These are phyloP conservation scores for Cystobasidium tubakii DNA, from an alignment of 768 basidiomycete genomes.

Conservation along the genomic window DNA sequence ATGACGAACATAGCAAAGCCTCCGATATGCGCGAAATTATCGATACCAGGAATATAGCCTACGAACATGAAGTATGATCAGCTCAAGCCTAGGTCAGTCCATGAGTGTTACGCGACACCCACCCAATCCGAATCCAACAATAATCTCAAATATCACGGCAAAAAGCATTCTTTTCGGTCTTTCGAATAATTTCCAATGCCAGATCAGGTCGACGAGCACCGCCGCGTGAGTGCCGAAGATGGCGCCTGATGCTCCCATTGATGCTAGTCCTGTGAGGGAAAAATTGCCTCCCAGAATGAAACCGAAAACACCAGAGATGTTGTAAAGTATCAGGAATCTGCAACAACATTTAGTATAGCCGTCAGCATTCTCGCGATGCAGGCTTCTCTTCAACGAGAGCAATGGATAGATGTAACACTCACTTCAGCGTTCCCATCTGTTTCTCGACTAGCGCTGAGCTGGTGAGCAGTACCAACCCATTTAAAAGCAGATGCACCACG, in stretches of 20 bases:
- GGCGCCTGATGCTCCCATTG: conserved; percentile 85
- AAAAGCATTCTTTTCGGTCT: conserved; percentile 74
- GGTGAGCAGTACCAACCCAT: conserved; percentile 78
- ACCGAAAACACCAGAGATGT: conserved; percentile 89
- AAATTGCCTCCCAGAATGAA: conserved; percentile 71
- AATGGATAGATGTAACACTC: conserved; percentile 31
- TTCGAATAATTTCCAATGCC: conserved; percentile 86
- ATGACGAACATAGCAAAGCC: conserved; percentile 56
- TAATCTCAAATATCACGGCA: conserved; percentile 77
- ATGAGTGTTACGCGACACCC: no score
- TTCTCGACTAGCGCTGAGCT: conserved; percentile 53
- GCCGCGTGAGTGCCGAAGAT: conserved; percentile 45
- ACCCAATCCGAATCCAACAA: conserved; percentile 72
- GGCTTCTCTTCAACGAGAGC: conserved; percentile 54
- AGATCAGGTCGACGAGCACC: conserved; percentile 60
- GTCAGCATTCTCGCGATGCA: conserved; percentile 53
- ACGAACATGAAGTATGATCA: no score
- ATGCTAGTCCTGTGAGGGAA: conserved; percentile 76
- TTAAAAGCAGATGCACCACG: conserved; percentile 82
- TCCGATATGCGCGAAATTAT: conserved; percentile 90
- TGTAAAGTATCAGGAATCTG: conserved; percentile 77
- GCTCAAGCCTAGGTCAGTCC: no score
- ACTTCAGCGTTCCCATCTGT: conserved; percentile 58
- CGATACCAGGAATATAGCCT: conserved; percentile 58
- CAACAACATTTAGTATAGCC: conserved; percentile 68